Percentiles rank a stretch among this genome's conserved stretches.
phyloP scores from a whole-genome alignment of 305 asterid genomes.

The Solanum hybrid region DNA sequence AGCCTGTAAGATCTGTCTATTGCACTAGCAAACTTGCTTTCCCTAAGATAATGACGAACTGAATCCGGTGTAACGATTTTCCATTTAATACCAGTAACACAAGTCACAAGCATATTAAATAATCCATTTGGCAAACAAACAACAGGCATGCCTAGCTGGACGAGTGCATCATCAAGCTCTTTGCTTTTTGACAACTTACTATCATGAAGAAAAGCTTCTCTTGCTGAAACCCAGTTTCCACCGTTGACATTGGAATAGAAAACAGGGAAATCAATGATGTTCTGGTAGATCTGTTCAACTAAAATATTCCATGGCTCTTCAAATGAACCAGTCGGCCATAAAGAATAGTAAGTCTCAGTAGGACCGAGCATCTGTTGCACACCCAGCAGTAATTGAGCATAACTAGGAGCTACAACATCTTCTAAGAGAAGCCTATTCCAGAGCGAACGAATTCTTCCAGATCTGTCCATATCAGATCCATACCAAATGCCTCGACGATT shows the following conservation, averaged over 20 bases:
- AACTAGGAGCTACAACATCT: slow-evolving; percentile 85
- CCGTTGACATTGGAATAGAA: slow-evolving; percentile 59
- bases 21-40: slow-evolving; percentile 24
- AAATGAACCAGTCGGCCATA: slow-evolving; percentile 94
- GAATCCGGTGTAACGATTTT: slow-evolving; percentile 85
- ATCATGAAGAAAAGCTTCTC: slow-evolving; percentile 70
- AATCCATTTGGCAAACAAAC: slow-evolving; percentile 68
- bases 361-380: slow-evolving; percentile 54
- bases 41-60: slow-evolving; percentile 69
- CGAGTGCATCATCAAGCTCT: slow-evolving; percentile 62
- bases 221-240: slow-evolving; percentile 84
- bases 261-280: slow-evolving; percentile 56
- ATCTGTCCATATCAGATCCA: slow-evolving; percentile 98
- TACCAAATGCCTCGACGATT: slow-evolving; percentile 99
- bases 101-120: slow-evolving; percentile 59
- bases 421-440: slow-evolving; percentile 97
- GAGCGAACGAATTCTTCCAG: slow-evolving; percentile 86
- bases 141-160: slow-evolving; percentile 83
- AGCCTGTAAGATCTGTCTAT: slow-evolving; percentile 49
- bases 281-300: slow-evolving; percentile 60
- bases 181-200: slow-evolving; percentile 46
- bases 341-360: slow-evolving; percentile 54
- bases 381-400: slow-evolving; percentile 54
- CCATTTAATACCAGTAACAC: slow-evolving; percentile 33
- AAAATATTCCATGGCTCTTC: slow-evolving; percentile 92